These are phyloP conservation scores for Lentinula boryana DNA, from an alignment of 768 basidiomycete genomes.

Conservation along the genomic window DNA sequence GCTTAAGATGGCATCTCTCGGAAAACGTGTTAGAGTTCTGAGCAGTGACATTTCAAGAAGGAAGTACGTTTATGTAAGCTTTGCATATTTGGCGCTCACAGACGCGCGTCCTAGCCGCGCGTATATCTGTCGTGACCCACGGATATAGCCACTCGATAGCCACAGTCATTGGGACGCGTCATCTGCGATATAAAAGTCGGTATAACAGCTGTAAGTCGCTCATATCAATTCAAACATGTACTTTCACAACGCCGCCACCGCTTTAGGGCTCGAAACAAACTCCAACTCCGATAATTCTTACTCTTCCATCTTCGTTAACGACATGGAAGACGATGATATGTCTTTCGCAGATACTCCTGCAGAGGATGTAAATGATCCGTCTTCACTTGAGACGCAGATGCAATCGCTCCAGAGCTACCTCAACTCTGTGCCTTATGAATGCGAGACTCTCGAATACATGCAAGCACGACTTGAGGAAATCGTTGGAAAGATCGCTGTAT, in stretches of 20 bases:
- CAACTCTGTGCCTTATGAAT: conserved; percentile 64
- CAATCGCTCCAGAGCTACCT: conserved; percentile 61
- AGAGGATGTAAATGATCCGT: conserved; percentile 29
- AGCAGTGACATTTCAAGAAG: not conserved
- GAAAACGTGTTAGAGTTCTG: not conserved
- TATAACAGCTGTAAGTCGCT: not conserved
- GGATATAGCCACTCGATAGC: not conserved
- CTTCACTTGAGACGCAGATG: conserved; percentile 51
- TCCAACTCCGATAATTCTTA: not conserved
- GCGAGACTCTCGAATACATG: conserved; percentile 71
- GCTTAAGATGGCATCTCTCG: not conserved
- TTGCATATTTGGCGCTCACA: not conserved
- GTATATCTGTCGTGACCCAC: not conserved
- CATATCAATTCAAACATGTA: not conserved
- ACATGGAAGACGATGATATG: conserved; percentile 58
- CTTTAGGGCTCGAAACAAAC: conserved; percentile 15
- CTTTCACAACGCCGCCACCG: not conserved
- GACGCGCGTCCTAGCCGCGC: not conserved
- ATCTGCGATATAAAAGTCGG: conserved; percentile 2
- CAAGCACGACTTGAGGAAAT: conserved; percentile 62
- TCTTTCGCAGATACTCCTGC: conserved; percentile 32
- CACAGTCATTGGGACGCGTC: conserved; percentile 7
- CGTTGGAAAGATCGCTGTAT: conserved; percentile 60
- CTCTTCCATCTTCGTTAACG: conserved; percentile 7
- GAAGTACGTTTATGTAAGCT: not conserved